These are phyloP conservation scores for Leccinum longicurvipes DNA, from an alignment of 768 basidiomycete species.

Conservation along the genomic window DNA sequence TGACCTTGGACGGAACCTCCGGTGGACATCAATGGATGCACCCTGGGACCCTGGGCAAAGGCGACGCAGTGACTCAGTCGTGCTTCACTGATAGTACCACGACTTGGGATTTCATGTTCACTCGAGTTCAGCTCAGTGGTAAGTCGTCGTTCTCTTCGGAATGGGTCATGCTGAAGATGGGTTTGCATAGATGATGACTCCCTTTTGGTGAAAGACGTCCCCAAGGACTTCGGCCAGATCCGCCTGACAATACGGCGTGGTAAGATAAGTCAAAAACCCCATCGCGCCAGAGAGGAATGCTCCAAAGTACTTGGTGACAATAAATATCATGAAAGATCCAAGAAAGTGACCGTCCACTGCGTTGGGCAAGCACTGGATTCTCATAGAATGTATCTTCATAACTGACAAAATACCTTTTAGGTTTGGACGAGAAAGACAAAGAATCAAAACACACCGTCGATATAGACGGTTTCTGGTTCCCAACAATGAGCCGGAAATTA, in stretches of 20 bases:
- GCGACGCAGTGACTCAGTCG: background rate
- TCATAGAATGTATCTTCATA: background rate
- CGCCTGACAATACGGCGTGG: slow-evolving; percentile 5
- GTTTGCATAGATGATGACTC: slow-evolving; percentile 18
- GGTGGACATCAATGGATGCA: background rate
- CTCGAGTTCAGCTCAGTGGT: background rate
- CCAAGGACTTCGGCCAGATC: slow-evolving; percentile 17
- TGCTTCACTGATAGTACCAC: background rate
- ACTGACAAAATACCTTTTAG: slow-evolving; percentile 1
- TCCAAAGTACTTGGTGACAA: background rate
- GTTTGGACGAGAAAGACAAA: slow-evolving; percentile 6
- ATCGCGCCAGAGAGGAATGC: background rate
- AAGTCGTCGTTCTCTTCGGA: background rate
- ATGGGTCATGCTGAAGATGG: background rate
- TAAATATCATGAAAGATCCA: slow-evolving; percentile 18
- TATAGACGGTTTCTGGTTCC: background rate
- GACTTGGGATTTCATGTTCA: background rate
- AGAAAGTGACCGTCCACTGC: slow-evolving; percentile 21
- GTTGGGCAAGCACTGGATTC: slow-evolving; percentile 11
- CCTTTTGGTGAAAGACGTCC: slow-evolving; percentile 3
- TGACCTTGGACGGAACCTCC: background rate
- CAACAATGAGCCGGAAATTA: slow-evolving; percentile 2
- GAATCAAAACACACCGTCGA: fast-evolving
- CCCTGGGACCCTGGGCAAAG: background rate
- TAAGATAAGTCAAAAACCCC: too few relatives aligned